Evolutionary conservation across 2,329 filamentous ascomycete species (phyloP), one percentile per base, ranked within the genome.

Genomic region (Sporothrix pallida): DNA sequence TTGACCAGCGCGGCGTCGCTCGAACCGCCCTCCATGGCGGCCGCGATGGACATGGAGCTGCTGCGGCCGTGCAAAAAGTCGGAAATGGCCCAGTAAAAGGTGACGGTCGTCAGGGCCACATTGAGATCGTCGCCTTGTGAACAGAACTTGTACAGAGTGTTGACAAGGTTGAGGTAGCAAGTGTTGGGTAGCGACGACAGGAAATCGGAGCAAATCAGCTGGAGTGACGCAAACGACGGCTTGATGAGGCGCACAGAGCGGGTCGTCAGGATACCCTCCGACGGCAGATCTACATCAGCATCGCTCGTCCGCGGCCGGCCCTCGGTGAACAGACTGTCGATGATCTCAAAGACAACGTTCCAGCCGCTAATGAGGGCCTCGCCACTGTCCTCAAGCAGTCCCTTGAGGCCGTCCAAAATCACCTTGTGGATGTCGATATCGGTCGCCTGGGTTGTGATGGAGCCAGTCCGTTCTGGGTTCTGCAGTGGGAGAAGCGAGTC

Each of bases 131-230:
- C 93, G 76, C 91, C 88, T 81, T 99, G 96, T 0, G 91, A 92
- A 78, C 93, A 94, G 81, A 98, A 99, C 76, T 92, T 91, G 79
- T 94, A 93, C 26, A 99, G 87, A 12, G 95, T 94, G 83, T 97
- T 92, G 75, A 98, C 90, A 17, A 99, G 87, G 74, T 91, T 89
- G 74, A 91, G 87, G 81, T 92, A 93, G 83, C 88, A 98, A 69
- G 85, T 88, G 80, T 89, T 90, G 63, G 89, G 92, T 73, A 91
- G 87, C 7, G 92, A 90, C 15, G 90, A 87, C 48, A 99, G 83
- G 79, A 99, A 99, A 81, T 99, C 96, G 0, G 96, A 98, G 81
- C 95, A 97, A 63, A 99, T 92, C 2, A 99, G 89, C 80, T 98
- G 94, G 13, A 97, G 85, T 1, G 95, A 97, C 76, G 90, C 92